Evolutionary conservation across 305 asterid genomes (phyloP), one percentile per base, ranked within the genome.

Genomic region (Ajuga reptans): DNA sequence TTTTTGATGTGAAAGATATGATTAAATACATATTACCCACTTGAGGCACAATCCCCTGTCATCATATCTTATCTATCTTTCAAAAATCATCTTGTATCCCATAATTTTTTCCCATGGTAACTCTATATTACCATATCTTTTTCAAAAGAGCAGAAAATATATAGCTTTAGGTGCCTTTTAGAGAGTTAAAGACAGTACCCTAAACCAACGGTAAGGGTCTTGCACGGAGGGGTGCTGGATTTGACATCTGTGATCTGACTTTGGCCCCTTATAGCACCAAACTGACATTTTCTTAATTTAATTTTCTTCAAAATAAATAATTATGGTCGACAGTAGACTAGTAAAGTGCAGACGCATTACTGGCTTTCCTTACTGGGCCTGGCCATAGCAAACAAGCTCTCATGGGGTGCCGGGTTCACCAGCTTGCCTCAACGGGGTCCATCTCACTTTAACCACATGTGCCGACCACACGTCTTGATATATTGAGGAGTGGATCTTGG

Each of bases 331-430:
- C n/a, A n/a, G 78, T 64, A 16, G 72, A 59, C 65, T 72, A 72
- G 62, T 70, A 80, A 79, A 73, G 72, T 66, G 68, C 58, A 57
- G 62, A 79, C 69, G 83, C 90, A 84, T 21, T 78, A 66, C 6
- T 47, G 73, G 66, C 55, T 37, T 52, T 68, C 61, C 69, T 34
- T 59, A 65, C 17, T 57, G 1, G 9, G 42, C 8, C n/a, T 82
- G 84, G 71, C 83, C 81, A 71, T 73, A 46, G 69, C 70, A 58
- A 69, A 39, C 84, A 72, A 64, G 66, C 62, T 71, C 80, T 78
- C 83, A 82, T 79, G 88, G 79, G 79, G 83, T 63, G 72, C 53
- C 80, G 74, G 76, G 76, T 77, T 79, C 82, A 52, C 74, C 78
- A 51, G 57, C 58, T 67, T 46, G 66, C 53, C 47, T 49, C 61